Base-by-base conservation (phyloP, 306 rosid species). In the Argentina anserina region DNA sequence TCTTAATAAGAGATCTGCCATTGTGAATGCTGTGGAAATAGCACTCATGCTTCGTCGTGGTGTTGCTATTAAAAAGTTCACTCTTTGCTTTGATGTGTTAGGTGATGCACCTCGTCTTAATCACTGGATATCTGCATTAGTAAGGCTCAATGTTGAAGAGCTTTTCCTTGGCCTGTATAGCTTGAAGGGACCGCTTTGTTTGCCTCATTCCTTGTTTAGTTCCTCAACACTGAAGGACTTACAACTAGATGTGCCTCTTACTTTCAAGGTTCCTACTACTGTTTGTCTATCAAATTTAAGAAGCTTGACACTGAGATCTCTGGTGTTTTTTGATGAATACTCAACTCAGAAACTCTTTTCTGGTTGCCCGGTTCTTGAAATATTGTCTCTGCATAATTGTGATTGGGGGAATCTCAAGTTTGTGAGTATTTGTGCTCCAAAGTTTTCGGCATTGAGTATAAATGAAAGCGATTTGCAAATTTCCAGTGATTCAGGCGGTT, bases 361-460 rank as follows among this genome's bases (percentile, higher is more conserved):
- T 41, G 53, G 71, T 0, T 25, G 56, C 31, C 71, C 71, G 0
- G 39, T 42, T 23, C 56, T 43, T 26, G 55, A 67, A 40, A 56
- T 42, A 42, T 43, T 67, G 17, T 14, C 7, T 41, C 25, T 67
- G 0, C 3, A 67, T 14, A 0, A 43, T 3, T 67, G 56, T 17
- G 43, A 17, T 14, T 43, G 71, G 71, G 6, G 2, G 55, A 67
- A 67, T 43, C 21, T 42, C 71, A 25, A 67, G 55, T 43, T 14
- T 43, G 55, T 67, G 39, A 42, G 71, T 3, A 67, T 42, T 66
- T 66, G 36, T 65, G 50, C 37, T 25, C 52, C 70, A 13, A 41
- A 65, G n/a, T 52, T 65, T 23, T 65, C 41, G 70, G 14, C 7
- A 41, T 33, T 33, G 2, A 33, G 3, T 4, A 33, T 33, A 2